phyloP scores from a whole-genome alignment of 768 basidiomycete genomes.

The Lyophyllum shimeji region DNA sequence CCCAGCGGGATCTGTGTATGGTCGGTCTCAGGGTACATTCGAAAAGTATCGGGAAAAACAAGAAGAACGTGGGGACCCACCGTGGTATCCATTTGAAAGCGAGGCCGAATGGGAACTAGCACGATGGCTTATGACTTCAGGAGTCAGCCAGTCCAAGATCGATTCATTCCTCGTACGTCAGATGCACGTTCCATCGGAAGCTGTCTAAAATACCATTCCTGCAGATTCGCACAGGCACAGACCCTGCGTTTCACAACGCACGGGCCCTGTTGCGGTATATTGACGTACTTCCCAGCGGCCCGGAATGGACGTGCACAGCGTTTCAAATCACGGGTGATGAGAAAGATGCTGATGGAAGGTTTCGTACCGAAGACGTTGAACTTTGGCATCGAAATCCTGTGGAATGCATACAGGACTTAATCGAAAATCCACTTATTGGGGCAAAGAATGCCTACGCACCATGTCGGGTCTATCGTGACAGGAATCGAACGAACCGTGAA shows the following conservation, averaged over 20 bases:
- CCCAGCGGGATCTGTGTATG: not conserved
- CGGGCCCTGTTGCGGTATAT: not conserved
- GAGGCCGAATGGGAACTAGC: slow-evolving; percentile 3
- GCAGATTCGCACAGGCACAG: not conserved
- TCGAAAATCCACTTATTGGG: slow-evolving; percentile 11
- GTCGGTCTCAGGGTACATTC: not conserved
- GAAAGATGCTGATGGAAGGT: slow-evolving; percentile 2
- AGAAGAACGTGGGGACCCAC: not conserved
- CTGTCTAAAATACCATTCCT: not conserved
- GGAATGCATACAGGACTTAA: not conserved
- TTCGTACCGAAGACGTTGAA: not conserved
- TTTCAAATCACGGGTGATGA: slow-evolving; percentile 10
- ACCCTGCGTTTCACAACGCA: slow-evolving; percentile 5
- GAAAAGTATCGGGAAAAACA: not conserved
- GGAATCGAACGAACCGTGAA: not conserved
- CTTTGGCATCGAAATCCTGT: slow-evolving; percentile 1
- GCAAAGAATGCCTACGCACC: not conserved
- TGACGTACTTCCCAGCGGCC: slow-evolving; percentile 10
- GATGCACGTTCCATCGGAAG: not conserved
- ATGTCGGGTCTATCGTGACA: not conserved
- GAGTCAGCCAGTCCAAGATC: slow-evolving; percentile 7
- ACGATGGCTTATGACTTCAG: slow-evolving; percentile 10
- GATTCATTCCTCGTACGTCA: not conserved
- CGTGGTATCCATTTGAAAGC: slow-evolving; percentile 1
- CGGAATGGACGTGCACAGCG: slow-evolving; percentile 24